phyloP scores from a whole-genome alignment of 2,329 filamentous ascomycete genomes.

The Xylaria sp. region DNA sequence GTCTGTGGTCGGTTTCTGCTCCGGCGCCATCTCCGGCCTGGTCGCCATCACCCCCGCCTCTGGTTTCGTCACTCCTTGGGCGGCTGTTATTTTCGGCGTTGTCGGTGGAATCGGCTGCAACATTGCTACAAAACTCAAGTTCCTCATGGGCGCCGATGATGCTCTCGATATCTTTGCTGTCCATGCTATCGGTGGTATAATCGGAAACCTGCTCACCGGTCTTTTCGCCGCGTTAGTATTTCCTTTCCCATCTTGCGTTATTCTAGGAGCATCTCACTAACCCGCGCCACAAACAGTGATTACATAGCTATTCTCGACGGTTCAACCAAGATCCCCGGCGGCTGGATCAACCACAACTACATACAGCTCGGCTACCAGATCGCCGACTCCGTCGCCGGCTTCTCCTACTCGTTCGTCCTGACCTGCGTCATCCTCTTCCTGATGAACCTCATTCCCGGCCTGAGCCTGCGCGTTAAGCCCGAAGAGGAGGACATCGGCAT shows the following conservation, averaged over 20 bases:
- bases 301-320: conserved; percentile 81
- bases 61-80: conserved; percentile 79
- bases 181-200: conserved; percentile 85
- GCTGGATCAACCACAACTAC: conserved; percentile 78
- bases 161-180: conserved; percentile 92
- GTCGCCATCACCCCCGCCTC: conserved; percentile 89
- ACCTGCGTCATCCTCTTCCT: conserved; percentile 76
- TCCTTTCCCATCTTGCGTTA: not conserved
- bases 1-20: conserved; percentile 94
- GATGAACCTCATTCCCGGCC: conserved; percentile 76
- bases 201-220: conserved; percentile 82
- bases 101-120: conserved; percentile 77
- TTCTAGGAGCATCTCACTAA: conserved; percentile 22
- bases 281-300: conserved; percentile 56
- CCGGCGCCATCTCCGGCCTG: conserved; percentile 85
- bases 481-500: conserved; percentile 76
- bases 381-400: conserved; percentile 72
- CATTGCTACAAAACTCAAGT: conserved; percentile 87
- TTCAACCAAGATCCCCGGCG: conserved; percentile 66
- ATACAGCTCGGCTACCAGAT: conserved; percentile 78
- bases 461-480: conserved; percentile 73
- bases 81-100: conserved; percentile 68
- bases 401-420: conserved; percentile 73
- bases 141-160: conserved; percentile 80
- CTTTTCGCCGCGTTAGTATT: conserved; percentile 74